These are phyloP conservation scores for Odonthalia washingtoniensis DNA, from an alignment of 31 red algal species.

Conservation along the genomic window DNA sequence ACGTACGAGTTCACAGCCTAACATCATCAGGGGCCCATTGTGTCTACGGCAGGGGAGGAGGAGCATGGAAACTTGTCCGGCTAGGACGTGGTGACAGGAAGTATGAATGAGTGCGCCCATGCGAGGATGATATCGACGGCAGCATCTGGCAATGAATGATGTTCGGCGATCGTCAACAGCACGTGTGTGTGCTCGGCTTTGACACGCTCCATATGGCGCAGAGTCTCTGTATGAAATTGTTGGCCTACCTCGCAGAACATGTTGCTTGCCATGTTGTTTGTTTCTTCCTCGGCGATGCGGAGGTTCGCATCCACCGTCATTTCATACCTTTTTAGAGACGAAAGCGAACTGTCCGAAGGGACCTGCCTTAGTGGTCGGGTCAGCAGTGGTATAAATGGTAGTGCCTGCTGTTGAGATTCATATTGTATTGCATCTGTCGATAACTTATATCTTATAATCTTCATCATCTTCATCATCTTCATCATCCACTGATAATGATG, in stretches of 20 bases:
- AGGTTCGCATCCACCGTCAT: conserved; percentile 57
- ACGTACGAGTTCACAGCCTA: no score
- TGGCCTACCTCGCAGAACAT: conserved; percentile 76
- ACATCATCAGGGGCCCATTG: no score
- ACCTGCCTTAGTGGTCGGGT: no score
- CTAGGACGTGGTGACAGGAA: conserved; percentile 49
- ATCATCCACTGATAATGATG: conserved; percentile 15
- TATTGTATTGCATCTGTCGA: no score
- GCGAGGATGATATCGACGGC: conserved; percentile 59
- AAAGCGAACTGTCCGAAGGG: conserved; percentile 40
- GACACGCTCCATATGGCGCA: conserved; percentile 51
- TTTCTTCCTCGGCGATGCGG: conserved; percentile 67
- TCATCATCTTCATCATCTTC: no score
- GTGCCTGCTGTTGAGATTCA: no score
- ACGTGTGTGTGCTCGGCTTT: conserved; percentile 74
- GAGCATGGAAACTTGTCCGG: no score
- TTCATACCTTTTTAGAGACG: conserved; percentile 66
- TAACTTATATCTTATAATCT: no score
- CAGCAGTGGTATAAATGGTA: conserved; percentile 89
- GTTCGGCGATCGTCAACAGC: conserved; percentile 68
- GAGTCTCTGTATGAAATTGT: no score
- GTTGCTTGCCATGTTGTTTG: conserved; percentile 77
- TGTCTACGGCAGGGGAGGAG: no score
- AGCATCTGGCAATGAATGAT: conserved; percentile 64
- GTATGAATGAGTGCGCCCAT: conserved; percentile 56